Percentiles rank a stretch among this genome's conserved stretches.
Evolutionary conservation across 108 stramenopile species (phyloP).

Genomic region (Conticribra weissflogii): DNA sequence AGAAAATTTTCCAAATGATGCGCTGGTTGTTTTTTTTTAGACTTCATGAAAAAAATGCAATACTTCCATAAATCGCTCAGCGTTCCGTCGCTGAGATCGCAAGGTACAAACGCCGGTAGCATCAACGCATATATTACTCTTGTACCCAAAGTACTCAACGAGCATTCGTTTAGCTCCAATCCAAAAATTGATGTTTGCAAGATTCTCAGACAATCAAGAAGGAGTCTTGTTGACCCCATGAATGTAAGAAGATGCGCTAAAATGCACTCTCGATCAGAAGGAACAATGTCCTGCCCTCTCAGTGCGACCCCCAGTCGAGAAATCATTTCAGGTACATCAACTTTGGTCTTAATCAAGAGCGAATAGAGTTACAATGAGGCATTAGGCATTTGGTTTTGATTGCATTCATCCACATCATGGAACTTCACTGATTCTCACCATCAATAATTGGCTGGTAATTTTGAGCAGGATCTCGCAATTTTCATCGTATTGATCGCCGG

Average conservation of each 20-base stretch:
- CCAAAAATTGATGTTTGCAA: neutral
- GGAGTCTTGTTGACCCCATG: neutral
- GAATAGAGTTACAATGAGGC: neutral
- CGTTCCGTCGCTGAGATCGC: neutral
- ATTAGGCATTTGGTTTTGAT: too few species aligned
- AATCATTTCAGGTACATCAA: conserved; percentile 2
- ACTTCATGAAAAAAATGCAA: conserved; percentile 11
- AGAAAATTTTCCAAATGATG: conserved; percentile 28
- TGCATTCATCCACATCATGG: too few species aligned
- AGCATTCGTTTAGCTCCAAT: neutral
- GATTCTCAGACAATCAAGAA: neutral
- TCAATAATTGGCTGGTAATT: conserved; percentile 16
- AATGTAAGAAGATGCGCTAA: conserved; percentile 14
- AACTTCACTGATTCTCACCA: conserved; percentile 14
- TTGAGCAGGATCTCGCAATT: conserved; percentile 11
- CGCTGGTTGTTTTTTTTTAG: neutral
- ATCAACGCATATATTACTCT: conserved; percentile 12
- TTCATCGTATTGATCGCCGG: conserved; percentile 4
- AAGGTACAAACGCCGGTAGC: conserved; percentile 1
- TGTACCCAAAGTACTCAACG: neutral
- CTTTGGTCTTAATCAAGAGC: conserved; percentile 2
- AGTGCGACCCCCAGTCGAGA: conserved; percentile 13
- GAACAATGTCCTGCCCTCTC: neutral
- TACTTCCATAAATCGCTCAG: conserved; percentile 13
- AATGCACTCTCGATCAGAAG: conserved; percentile 17